Conservation (phyloP, 371 early-diverging fungal genomes). For the Zychaea mexicana region DNA sequence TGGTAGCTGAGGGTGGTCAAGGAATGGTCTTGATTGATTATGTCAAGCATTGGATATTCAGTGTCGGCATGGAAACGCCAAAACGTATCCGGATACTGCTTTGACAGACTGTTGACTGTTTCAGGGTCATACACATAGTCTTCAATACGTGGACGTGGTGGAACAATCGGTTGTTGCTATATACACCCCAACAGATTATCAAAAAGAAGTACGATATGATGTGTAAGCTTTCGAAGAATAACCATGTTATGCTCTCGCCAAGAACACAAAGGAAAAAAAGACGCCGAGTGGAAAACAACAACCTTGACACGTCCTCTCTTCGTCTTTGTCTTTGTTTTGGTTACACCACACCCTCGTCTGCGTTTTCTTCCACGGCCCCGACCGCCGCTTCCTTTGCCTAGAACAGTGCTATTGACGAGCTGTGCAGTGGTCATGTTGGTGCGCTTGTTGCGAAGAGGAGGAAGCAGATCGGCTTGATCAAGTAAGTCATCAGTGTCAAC, state of each 20-base stretch:
- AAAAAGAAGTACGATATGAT: background rate
- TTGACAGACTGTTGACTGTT: conserved; percentile 45
- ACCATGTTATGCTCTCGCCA: background rate
- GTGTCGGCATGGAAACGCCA: conserved; percentile 27
- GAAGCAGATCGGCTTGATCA: conserved; percentile 12
- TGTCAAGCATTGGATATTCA: conserved; percentile 20
- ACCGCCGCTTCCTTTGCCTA: background rate
- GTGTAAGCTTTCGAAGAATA: background rate
- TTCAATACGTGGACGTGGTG: conserved; percentile 5
- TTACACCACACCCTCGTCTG: background rate
- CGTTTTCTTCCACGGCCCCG: background rate
- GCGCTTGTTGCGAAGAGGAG: conserved; percentile 16
- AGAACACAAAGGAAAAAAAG: background rate
- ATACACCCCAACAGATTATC: no score
- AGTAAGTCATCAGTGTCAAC: conserved; percentile 21
- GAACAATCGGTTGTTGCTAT: background rate
- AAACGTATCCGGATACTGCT: conserved; percentile 20
- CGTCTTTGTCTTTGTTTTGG: conserved; percentile 2
- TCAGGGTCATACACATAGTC: conserved; percentile 40
- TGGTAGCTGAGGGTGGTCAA: conserved; percentile 55
- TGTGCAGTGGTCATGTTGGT: background rate
- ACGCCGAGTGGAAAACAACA: background rate
- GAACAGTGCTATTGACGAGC: background rate
- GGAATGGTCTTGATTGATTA: conserved; percentile 66
- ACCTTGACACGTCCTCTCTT: conserved; percentile 4